phyloP scores from a whole-genome alignment of 106 monocot species.

The Allium fistulosum region DNA sequence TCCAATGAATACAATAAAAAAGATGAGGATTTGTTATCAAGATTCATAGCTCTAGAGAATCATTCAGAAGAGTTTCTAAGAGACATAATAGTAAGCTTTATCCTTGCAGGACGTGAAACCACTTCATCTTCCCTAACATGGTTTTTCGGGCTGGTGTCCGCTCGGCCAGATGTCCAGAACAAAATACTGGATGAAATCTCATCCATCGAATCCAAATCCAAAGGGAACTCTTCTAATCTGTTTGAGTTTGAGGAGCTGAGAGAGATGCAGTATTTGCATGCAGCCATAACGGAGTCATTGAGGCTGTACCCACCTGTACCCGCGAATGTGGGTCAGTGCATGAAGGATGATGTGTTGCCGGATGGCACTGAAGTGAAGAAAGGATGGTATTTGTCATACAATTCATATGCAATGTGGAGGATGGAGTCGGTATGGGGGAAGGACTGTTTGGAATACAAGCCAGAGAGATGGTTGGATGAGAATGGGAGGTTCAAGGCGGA shows the following conservation, averaged over 20 bases:
- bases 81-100: slow-evolving; percentile 40
- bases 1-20: background rate
- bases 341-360: slow-evolving; percentile 26
- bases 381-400: too few species aligned
- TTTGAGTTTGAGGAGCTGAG: too few species aligned
- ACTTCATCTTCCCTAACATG: slow-evolving; percentile 40
- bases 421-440: too few species aligned
- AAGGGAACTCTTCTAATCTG: too few species aligned
- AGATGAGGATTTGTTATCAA: slow-evolving; percentile 27
- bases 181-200: slow-evolving; percentile 34
- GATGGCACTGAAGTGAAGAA: slow-evolving; percentile 31
- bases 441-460: too few species aligned
- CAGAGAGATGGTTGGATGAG: too few species aligned
- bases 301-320: slow-evolving; percentile 45
- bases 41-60: slow-evolving; percentile 22
- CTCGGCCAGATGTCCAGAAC: slow-evolving; percentile 22
- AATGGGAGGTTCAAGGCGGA: too few species aligned
- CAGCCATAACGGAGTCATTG: too few species aligned
- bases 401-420: too few species aligned
- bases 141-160: slow-evolving; percentile 48
- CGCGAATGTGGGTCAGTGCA: slow-evolving; percentile 11
- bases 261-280: too few species aligned
- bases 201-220: too few species aligned
- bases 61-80: slow-evolving; percentile 37
- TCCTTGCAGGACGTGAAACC: slow-evolving; percentile 35